phyloP scores from a whole-genome alignment of 106 monocot genomes.

The Platanthera guangdongensis region DNA sequence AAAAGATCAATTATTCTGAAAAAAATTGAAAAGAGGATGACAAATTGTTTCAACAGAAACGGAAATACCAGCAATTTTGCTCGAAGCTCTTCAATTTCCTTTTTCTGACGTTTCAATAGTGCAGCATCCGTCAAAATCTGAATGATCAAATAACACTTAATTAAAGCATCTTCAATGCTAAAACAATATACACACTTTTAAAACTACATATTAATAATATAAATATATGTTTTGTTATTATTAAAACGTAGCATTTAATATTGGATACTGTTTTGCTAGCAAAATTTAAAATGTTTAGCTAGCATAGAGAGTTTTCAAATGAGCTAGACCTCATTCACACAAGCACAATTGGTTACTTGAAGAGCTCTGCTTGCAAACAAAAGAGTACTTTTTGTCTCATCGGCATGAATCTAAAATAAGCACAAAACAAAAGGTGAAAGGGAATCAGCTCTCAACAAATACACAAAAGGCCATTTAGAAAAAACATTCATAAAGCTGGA shows the following conservation, averaged over 20 bases:
- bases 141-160: neutral
- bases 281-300: neutral
- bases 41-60: neutral
- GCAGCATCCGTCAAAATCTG: conserved; percentile 98
- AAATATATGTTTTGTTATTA: no score
- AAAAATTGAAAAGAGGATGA: neutral
- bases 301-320: neutral
- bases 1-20: neutral
- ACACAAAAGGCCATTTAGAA: neutral
- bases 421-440: conserved; percentile 5
- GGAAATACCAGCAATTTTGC: conserved; percentile 58
- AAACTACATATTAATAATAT: conserved; percentile 1
- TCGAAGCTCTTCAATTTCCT: conserved; percentile 92
- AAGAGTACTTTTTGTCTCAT: conserved; percentile 96
- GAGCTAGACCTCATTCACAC: conserved; percentile 77
- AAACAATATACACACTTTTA: neutral
- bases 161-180: neutral
- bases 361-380: conserved; percentile 93
- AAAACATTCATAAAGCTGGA: neutral
- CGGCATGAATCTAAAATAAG: conserved; percentile 55
- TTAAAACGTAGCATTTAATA: no score
- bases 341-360: conserved; percentile 74
- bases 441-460: neutral
- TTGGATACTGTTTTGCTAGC: neutral
- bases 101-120: conserved; percentile 76